Percentiles rank a stretch among this genome's conserved stretches.
Evolutionary conservation across 306 rosid genomes (phyloP).

Genomic region (Luffa acutangula): DNA sequence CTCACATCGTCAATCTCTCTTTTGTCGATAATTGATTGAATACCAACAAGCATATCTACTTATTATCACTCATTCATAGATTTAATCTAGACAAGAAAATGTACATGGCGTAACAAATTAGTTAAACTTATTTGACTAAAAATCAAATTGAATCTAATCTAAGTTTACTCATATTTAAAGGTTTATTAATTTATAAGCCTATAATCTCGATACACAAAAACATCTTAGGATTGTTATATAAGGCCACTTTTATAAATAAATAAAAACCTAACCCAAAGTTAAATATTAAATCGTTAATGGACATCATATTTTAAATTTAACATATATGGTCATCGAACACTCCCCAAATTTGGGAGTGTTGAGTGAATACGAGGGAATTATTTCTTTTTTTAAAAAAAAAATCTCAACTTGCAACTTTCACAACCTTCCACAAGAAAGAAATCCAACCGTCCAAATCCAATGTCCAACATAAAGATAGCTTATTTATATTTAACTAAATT

Average conservation of each 20-base stretch:
- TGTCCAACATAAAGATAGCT: background rate
- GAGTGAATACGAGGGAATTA: background rate
- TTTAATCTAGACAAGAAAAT: no score
- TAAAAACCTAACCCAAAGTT: background rate
- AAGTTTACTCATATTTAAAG: no score
- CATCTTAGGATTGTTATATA: background rate
- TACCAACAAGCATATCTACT: no score
- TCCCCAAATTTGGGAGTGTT: background rate
- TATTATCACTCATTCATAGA: no score
- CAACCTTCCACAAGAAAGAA: background rate
- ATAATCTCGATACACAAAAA: background rate
- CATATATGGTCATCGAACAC: background rate
- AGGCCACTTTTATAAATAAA: background rate
- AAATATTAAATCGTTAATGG: background rate
- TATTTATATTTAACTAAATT: background rate
- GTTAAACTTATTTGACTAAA: no score
- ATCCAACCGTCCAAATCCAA: background rate
- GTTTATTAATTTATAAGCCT: background rate
- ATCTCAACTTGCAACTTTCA: background rate
- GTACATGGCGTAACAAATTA: no score
- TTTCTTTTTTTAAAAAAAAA: no score
- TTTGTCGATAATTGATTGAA: no score
- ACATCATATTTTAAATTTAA: background rate
- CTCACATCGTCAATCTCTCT: no score
- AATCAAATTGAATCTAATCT: no score